phyloP scores from a whole-genome alignment of 441 rosid species.

The Pelargonium australe region DNA sequence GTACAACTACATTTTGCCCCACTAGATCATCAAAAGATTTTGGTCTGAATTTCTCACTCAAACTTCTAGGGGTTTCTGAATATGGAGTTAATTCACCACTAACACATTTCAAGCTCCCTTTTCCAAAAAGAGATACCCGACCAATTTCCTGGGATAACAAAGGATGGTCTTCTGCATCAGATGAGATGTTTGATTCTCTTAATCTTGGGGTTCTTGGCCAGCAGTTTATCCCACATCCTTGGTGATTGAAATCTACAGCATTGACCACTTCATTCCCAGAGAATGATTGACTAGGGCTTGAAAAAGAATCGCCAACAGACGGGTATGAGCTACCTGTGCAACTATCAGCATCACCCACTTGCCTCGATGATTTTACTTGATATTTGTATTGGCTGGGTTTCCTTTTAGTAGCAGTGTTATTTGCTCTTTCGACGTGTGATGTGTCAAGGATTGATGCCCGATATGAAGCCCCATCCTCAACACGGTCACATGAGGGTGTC shows the following conservation, averaged over 20 bases:
- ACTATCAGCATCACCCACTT: constrained; percentile 50
- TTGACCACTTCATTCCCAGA: constrained; percentile 49
- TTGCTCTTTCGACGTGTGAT: constrained; percentile 23
- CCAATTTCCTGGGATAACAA: constrained; percentile 38
- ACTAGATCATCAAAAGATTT: constrained; percentile 71
- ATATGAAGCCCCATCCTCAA: constrained; percentile 45
- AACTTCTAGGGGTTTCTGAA: constrained; percentile 54
- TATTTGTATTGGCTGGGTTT: constrained; percentile 24
- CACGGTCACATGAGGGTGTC: constrained; percentile 26
- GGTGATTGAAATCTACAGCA: constrained; percentile 27
- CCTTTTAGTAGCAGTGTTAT: constrained; percentile 20
- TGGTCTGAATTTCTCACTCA: constrained; percentile 87
- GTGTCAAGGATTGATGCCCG: constrained; percentile 35
- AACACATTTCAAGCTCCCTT: constrained; percentile 29
- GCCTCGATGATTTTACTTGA: constrained; percentile 27
- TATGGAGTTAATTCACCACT: constrained; percentile 23
- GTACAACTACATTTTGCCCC: constrained; percentile 87
- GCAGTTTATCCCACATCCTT: constrained; percentile 69
- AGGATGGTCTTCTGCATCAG: constrained; percentile 64
- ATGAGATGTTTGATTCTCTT: constrained; percentile 51
- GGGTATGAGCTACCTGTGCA: constrained; percentile 44
- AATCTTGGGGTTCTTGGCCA: constrained; percentile 75
- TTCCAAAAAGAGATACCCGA: constrained; percentile 25
- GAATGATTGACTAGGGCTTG: constrained; percentile 38
- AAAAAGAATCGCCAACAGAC: constrained; percentile 39